Base-by-base conservation (phyloP, 495 filamentous ascomycete species). In the Venustampulla echinocandica region DNA sequence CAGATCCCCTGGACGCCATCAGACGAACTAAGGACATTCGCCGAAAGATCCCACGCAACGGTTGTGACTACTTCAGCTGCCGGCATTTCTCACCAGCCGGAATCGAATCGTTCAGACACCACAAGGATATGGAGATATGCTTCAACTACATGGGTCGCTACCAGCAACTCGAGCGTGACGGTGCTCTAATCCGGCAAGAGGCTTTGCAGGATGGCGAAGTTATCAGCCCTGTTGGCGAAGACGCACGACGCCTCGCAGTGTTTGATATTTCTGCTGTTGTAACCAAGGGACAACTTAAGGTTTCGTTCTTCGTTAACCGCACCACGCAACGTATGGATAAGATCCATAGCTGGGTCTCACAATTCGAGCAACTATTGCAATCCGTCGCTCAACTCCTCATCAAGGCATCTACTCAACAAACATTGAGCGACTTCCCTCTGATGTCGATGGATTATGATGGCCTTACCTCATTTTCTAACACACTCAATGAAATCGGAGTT, bases 121-220 rank as follows among this genome's bases (percentile, higher is more conserved):
- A 10, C 17, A 15, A 1, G 46, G 56, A 15, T n/a, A 50, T 45
- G 17, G 53, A 52, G 14, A 32, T 46, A 20, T 28, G 58, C 1
- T 69, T 74, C 51, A 71, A 74, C 42, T 73, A 72, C 42, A 46
- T 65, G 6, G 73, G 72, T 4, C 59, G 62, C 17, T 60, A 61
- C 38, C 64, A 71, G 39, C 61, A 69, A 15, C 55, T 69, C 4
- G 61, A 70, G 21, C 22, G 50, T 3, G 28, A 47, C 1, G 59
- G 58, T 17, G 49, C 54, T 1, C 41, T 69, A 0, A 54, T 71
- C 36, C 35, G 60, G 38, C 21, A 38, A 10, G 42, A 55, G 19
- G 25, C 52, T 44, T 39, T 27, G 23, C n/a, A 33, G 47, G 30
- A 44, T 46, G n/a, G 13, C 21, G 44, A 47, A 18, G 7, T 56